These are phyloP conservation scores for Fusarium pseudograminearum DNA, from an alignment of 2,329 filamentous ascomycete species.

Conservation along the genomic window DNA sequence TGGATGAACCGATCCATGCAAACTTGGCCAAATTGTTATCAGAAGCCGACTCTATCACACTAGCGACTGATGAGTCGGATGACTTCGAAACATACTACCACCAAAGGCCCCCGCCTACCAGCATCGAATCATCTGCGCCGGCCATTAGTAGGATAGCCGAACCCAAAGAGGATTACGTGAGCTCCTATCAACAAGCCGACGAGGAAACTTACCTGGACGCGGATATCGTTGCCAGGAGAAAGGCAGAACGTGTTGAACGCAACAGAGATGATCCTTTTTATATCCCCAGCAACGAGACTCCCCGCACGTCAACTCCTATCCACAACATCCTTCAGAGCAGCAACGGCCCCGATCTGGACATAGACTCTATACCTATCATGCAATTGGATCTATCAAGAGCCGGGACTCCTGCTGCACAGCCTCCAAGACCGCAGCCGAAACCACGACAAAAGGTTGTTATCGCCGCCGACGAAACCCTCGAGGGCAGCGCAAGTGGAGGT, in stretches of 20 bases:
- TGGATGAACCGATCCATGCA: slow-evolving; percentile 84
- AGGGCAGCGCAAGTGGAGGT: slow-evolving; percentile 62
- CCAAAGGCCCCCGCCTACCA: slow-evolving; percentile 64
- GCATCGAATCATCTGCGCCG: slow-evolving; percentile 63
- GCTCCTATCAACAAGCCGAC: slow-evolving; percentile 70
- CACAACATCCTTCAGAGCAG: slow-evolving; percentile 79
- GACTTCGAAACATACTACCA: slow-evolving; percentile 78
- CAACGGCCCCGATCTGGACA: slow-evolving; percentile 84
- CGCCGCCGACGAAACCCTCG: slow-evolving; percentile 79
- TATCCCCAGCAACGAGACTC: slow-evolving; percentile 71
- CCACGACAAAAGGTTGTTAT: slow-evolving; percentile 73
- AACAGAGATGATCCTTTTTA: slow-evolving; percentile 97
- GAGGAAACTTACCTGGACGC: slow-evolving; percentile 77
- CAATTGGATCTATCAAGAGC: slow-evolving; percentile 80
- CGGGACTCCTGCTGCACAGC: slow-evolving; percentile 47
- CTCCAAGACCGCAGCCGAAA: slow-evolving; percentile 55
- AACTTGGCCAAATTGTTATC: slow-evolving; percentile 77
- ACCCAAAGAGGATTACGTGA: slow-evolving; percentile 61
- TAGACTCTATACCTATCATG: slow-evolving; percentile 97
- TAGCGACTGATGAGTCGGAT: slow-evolving; percentile 67
- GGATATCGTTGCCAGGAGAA: slow-evolving; percentile 79
- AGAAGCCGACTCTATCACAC: slow-evolving; percentile 62
- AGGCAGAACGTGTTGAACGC: slow-evolving; percentile 81
- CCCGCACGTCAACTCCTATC: slow-evolving; percentile 78
- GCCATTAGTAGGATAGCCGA: slow-evolving; percentile 67